Conservation (phyloP, 495 filamentous ascomycete species). For the Neurospora cerealis region DNA sequence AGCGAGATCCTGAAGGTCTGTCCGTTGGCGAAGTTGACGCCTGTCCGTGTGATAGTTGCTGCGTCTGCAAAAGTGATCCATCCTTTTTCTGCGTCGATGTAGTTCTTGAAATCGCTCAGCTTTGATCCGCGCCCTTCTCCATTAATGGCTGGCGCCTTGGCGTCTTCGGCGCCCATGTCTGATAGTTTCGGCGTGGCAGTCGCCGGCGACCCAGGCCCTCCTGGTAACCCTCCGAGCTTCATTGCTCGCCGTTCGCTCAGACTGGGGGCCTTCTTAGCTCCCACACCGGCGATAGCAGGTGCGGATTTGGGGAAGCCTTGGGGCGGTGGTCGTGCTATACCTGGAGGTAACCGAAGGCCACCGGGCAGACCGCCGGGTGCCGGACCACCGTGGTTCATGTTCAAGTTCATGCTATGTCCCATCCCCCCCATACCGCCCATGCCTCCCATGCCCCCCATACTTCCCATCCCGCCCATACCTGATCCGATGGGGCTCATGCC, state of each 20-base stretch:
- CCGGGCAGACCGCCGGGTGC: slow-evolving; percentile 21
- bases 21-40: slow-evolving; percentile 85
- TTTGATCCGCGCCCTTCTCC: slow-evolving; percentile 46
- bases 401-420: slow-evolving; percentile 1
- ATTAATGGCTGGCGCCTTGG: slow-evolving; percentile 19
- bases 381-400: slow-evolving; percentile 2
- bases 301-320: slow-evolving; percentile 39
- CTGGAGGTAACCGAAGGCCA: slow-evolving; percentile 32
- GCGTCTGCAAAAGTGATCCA: slow-evolving; percentile 91
- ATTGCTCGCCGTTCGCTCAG: slow-evolving; percentile 30
- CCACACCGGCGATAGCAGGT: slow-evolving; percentile 27
- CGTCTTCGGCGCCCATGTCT: slow-evolving; percentile 14
- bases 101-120: slow-evolving; percentile 86
- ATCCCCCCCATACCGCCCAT: not conserved
- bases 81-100: slow-evolving; percentile 83
- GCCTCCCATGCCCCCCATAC: not conserved
- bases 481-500: slow-evolving; percentile 3
- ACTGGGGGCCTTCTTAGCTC: slow-evolving; percentile 16
- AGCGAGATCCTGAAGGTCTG: slow-evolving; percentile 88
- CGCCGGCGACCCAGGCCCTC: slow-evolving; percentile 15
- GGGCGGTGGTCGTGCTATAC: slow-evolving; percentile 28
- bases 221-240: slow-evolving; percentile 30
- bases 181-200: slow-evolving; percentile 22
- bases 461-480: slow-evolving; percentile 2
- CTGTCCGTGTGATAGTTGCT: slow-evolving; percentile 74